These are phyloP conservation scores for Plantago ovata DNA, from an alignment of 257 asterid genomes.

Conservation along the genomic window DNA sequence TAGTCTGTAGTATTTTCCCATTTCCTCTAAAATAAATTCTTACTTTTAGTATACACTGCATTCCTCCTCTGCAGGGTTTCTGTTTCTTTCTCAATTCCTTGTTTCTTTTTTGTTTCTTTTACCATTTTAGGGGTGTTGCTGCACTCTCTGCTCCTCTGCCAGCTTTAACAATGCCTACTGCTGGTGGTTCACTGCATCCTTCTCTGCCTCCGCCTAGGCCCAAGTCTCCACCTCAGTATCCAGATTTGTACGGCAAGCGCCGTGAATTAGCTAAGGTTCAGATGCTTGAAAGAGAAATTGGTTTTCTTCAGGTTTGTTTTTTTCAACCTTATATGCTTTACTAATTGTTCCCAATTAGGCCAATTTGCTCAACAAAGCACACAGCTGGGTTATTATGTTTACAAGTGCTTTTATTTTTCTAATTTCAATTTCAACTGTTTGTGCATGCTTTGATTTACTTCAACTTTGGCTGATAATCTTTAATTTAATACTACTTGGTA, in stretches of 20 bases:
- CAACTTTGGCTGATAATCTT: no score
- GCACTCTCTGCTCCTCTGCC: not conserved
- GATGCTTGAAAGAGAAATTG: constrained; percentile 82
- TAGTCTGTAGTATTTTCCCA: constrained; percentile 11
- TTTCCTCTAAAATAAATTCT: no score
- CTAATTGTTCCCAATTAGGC: no score
- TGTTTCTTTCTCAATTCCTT: not conserved
- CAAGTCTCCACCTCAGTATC: constrained; percentile 81
- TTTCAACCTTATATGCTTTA: no score
- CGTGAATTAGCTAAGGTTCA: constrained; percentile 68
- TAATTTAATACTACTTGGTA: constrained; percentile 4
- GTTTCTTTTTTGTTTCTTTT: not conserved
- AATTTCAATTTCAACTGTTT: no score
- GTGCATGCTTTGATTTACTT: no score
- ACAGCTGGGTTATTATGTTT: no score
- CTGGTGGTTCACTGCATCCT: constrained; percentile 32
- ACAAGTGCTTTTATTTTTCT: no score
- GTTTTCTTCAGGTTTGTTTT: constrained; percentile 72
- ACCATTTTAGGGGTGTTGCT: not conserved
- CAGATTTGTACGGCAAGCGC: constrained; percentile 89
- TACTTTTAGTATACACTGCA: no score
- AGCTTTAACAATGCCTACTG: constrained; percentile 32
- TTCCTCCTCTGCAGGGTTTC: not conserved
- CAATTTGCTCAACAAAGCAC: no score
- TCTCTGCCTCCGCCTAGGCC: constrained; percentile 89